Evolutionary conservation across 2,329 filamentous ascomycete species (phyloP).

Genomic region (Pseudocercospora pini-densiflorae): DNA sequence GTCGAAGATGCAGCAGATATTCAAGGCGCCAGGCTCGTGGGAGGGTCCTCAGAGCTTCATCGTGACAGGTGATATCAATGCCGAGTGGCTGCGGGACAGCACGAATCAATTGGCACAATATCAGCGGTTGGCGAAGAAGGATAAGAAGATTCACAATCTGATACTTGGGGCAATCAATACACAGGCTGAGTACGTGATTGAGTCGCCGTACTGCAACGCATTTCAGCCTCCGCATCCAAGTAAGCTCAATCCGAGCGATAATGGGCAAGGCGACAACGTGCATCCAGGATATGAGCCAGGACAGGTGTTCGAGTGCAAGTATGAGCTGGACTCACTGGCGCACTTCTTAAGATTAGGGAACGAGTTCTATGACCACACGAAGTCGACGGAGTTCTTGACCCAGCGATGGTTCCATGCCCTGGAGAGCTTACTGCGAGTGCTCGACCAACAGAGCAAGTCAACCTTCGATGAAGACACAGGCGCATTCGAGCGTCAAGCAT

Average conservation of each 20-base stretch:
- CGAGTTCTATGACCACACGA: constrained; percentile 81
- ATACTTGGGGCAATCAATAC: constrained; percentile 96
- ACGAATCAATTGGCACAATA: constrained; percentile 94
- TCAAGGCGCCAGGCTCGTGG: constrained; percentile 57
- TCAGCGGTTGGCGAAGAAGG: constrained; percentile 80
- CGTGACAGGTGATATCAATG: constrained; percentile 83
- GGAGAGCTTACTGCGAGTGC: constrained; percentile 71
- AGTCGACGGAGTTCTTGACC: constrained; percentile 77
- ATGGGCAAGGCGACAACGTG: constrained; percentile 81
- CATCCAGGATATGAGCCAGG: constrained; percentile 84
- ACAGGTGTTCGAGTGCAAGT: constrained; percentile 97
- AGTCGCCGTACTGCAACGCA: constrained; percentile 96
- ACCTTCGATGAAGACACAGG: constrained; percentile 76
- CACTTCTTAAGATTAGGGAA: constrained; percentile 87
- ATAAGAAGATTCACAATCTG: constrained; percentile 75
- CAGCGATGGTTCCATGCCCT: constrained; percentile 79
- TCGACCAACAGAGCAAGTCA: constrained; percentile 77
- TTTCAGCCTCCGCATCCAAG: constrained; percentile 93
- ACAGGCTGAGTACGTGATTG: constrained; percentile 91
- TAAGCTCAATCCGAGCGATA: constrained; percentile 70
- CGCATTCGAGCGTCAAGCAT: constrained; percentile 71
- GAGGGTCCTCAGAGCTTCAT: constrained; percentile 89
- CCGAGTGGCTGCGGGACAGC: constrained; percentile 89
- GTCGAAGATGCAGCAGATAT: constrained; percentile 41
- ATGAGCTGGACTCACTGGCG: constrained; percentile 93